phyloP scores from a whole-genome alignment of 805 yeast genomes.

The Diddensiella transvaalensis region DNA sequence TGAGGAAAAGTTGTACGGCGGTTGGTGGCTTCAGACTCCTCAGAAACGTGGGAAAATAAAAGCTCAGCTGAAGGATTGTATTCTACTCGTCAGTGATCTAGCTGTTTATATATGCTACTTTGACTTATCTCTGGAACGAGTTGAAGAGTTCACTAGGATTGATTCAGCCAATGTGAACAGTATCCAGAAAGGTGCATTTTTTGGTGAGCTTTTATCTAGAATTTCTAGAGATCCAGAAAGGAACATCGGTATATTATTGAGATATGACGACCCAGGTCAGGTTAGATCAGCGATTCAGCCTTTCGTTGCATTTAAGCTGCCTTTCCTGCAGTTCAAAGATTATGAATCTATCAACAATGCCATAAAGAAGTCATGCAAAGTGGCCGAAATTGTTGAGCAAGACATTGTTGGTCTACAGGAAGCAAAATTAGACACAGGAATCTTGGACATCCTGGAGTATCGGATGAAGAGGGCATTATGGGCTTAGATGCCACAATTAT shows the following conservation, averaged over 20 bases:
- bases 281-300: not conserved
- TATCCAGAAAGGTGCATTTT: conserved; percentile 26
- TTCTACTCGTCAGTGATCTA: conserved; percentile 29
- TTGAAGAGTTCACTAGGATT: conserved; percentile 21
- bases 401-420: conserved; percentile 38
- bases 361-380: conserved; percentile 11
- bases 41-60: conserved; percentile 15
- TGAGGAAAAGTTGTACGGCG: conserved; percentile 29
- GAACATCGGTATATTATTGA: conserved; percentile 22
- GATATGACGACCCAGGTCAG: conserved; percentile 22
- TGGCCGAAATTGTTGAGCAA: conserved; percentile 26
- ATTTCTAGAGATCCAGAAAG: conserved; percentile 20
- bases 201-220: conserved; percentile 21
- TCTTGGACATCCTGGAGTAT: conserved; percentile 37
- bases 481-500: no score
- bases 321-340: conserved; percentile 7
- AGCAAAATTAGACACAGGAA: conserved; percentile 35
- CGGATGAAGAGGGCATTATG: conserved; percentile 39
- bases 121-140: conserved; percentile 21
- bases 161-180: conserved; percentile 9
- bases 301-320: conserved; percentile 16
- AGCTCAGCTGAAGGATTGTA: conserved; percentile 22
- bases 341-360: conserved; percentile 2
- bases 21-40: conserved; percentile 36
- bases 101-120: conserved; percentile 28